Evolutionary conservation across 2,329 filamentous ascomycete genomes (phyloP), one percentile per base, ranked within the genome.

Genomic region (Samsoniella hepiali): DNA sequence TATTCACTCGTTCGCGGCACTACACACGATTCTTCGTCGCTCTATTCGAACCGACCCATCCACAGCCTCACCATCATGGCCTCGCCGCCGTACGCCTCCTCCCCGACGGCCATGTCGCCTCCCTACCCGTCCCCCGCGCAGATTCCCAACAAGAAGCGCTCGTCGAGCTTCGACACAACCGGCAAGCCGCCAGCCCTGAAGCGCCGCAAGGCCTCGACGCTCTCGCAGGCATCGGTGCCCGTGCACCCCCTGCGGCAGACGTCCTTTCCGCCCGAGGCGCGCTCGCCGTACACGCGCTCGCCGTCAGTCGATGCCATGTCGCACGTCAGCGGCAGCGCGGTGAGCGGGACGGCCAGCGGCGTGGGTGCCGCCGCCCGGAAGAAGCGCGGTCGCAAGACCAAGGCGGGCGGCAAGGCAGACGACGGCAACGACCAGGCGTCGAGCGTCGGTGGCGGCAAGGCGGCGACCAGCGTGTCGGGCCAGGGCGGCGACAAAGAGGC

Each of bases 161-260:
- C 74, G 1, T 80, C 82, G 54, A 81, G 84, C 27, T 74, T 88
- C 63, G 81, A 83, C 58, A 82, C 83, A 61, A 77, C 81, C 10
- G 80, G 80, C 42, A 77, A 80, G 53, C 58, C 58, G 6, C 77
- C 76, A 3, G 74, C 79, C 6, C 42, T 57, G 54, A 91, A 91
- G 72, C 87, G 88, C 54, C 88, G 90, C 71, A 93, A 93, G 72
- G 82, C 87, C 6, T 91, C 88, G 13, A 83, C 76, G 66, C 79
- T 87, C 67, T 87, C 87, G 3, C 78, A 81, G 32, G 75, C 81
- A 9, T 85, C 84, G 8, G 68, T 72, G 17, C 84, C 84, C 1
- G 79, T 84, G 0, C 89, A 91, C 67, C 89, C 89, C 1, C 84
- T 95, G 1, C 89, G 91, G 45, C 90, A 93, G 71, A 93, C 91